These are phyloP conservation scores for Blastobotrys apis DNA, from an alignment of 1,139 yeast species.

Conservation along the genomic window DNA sequence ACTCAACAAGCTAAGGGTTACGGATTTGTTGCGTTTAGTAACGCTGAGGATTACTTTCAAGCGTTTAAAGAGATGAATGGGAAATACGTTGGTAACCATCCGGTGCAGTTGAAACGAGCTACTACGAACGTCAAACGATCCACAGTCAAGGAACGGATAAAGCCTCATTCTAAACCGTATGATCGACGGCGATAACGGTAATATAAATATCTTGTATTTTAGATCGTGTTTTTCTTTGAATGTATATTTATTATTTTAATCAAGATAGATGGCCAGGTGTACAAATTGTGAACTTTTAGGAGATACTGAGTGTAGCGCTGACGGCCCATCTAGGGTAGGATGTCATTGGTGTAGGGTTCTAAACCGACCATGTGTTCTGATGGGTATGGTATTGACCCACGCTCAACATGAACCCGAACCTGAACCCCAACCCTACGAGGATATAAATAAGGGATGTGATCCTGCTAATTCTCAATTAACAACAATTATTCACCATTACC, in stretches of 20 bases:
- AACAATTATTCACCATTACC: too few species aligned
- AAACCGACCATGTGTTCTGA: too few species aligned
- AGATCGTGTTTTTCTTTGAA: background rate
- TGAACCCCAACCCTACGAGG: too few species aligned
- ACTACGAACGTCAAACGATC: constrained; percentile 45
- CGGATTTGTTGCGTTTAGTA: constrained; percentile 65
- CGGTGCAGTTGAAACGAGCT: constrained; percentile 66
- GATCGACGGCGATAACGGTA: background rate
- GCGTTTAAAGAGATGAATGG: constrained; percentile 77
- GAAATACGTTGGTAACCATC: constrained; percentile 69
- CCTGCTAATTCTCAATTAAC: too few species aligned
- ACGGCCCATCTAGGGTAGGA: too few species aligned
- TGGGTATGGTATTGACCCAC: too few species aligned
- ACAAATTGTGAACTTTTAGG: too few species aligned
- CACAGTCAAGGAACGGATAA: constrained; percentile 18
- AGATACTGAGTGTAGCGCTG: too few species aligned
- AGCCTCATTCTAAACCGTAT: constrained; percentile 1
- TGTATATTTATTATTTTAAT: background rate
- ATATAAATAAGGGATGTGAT: too few species aligned
- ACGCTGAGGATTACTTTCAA: constrained; percentile 55
- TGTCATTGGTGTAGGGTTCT: too few species aligned
- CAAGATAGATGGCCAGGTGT: too few species aligned
- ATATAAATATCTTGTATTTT: background rate
- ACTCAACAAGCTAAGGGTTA: constrained; percentile 54
- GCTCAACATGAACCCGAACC: too few species aligned